These are phyloP conservation scores for Lolium multiflorum DNA, from an alignment of 176 grass and related monocot species.

Conservation along the genomic window DNA sequence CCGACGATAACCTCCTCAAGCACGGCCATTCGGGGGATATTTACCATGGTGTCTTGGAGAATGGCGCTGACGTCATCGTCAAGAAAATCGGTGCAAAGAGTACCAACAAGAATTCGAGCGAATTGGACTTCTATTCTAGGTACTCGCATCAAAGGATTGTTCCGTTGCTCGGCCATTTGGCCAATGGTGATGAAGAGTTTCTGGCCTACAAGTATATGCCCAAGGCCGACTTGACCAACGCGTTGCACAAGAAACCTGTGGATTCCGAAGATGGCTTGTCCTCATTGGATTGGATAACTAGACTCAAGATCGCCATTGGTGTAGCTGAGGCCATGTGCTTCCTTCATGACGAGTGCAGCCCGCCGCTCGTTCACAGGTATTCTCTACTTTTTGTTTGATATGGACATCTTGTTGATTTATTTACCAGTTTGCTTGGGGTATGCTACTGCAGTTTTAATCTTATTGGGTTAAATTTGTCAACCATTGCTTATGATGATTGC, in stretches of 20 bases:
- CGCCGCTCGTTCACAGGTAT: conserved; percentile 91
- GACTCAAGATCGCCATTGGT: conserved; percentile 88
- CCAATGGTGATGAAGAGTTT: conserved; percentile 57
- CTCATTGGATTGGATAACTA: conserved; percentile 96
- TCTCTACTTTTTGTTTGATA: conserved; percentile 10
- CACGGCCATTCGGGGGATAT: conserved; percentile 80
- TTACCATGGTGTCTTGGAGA: conserved; percentile 75
- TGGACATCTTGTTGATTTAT: conserved; percentile 20
- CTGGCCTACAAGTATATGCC: conserved; percentile 84
- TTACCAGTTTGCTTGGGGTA: conserved; percentile 7
- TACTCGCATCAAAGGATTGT: conserved; percentile 64
- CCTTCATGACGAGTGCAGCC: conserved; percentile 87
- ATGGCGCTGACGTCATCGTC: conserved; percentile 62
- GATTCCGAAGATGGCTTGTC: conserved; percentile 56
- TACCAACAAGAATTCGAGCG: conserved; percentile 36
- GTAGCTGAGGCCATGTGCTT: conserved; percentile 89
- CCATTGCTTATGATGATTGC: not conserved
- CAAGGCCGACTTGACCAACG: conserved; percentile 71
- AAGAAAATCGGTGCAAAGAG: conserved; percentile 65
- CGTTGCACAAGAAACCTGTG: conserved; percentile 71
- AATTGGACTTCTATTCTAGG: conserved; percentile 65
- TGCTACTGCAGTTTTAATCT: conserved; percentile 32
- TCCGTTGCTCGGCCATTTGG: conserved; percentile 65
- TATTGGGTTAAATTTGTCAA: conserved; percentile 2
- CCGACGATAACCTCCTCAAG: conserved; percentile 64